Evolutionary conservation across 1,284 basidiomycete species (phyloP), one percentile per base, ranked within the genome.

Genomic region (Ganoderma sinense): DNA sequence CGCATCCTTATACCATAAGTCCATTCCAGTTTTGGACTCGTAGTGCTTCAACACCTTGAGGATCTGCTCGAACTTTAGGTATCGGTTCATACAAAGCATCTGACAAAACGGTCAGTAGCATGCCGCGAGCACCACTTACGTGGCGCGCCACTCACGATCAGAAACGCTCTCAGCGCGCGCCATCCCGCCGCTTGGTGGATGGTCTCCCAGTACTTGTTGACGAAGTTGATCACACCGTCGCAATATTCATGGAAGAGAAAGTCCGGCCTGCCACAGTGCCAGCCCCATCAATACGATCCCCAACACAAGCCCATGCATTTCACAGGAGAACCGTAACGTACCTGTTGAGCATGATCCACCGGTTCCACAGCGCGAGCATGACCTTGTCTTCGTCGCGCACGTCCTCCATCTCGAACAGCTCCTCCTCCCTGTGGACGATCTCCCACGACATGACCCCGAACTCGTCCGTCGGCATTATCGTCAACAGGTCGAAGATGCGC

Each of bases 321-420:
- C 59, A 67, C 36, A 39, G 36, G 8, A 39, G 8, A 11, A 39
- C 20, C 23, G n/a, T 18, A 23, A 66, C 83, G 70, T 66, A 91
- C 91, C 88, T 79, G 74, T 92, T 86, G 43, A 90, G 78, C 64
- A 89, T 80, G 2, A 93, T 91, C 92, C 91, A 94, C 67, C 93
- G 78, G 26, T 83, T 86, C 93, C 92, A 94, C 10, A 94, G 79
- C 2, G 91, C 91, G 68, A 89, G 86, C 83, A 94, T 90, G 5
- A 92, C 88, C 77, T 94, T 94, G 70, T 91, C 87, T 69, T 93
- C 91, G 71, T 93, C 91, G 36, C 83, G 81, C 6, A 93, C 80
- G 74, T 91, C 88, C 71, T 91, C 89, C 55, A 86, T 80, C 70
- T 92, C 90, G 69, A 88, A 92, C 0, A 94, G 83, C 72, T 92